A percentile compares a stretch with the other conserved stretches of the same genome.
phyloP scores from a whole-genome alignment of 179 eudicot species.

The Beta corolliflora region DNA sequence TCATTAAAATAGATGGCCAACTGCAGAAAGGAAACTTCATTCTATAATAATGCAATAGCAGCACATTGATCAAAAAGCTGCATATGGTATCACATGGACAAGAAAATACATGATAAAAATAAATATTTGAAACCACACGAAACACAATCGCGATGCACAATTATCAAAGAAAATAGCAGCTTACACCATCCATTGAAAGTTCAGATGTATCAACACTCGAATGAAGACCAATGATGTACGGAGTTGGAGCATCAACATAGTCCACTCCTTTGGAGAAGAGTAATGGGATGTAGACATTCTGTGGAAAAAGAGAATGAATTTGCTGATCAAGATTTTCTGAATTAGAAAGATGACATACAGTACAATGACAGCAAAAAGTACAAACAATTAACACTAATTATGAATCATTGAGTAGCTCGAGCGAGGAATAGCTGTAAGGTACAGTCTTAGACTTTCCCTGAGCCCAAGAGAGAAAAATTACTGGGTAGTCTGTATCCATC shows the following conservation, averaged over 20 bases:
- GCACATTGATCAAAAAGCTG: neutral
- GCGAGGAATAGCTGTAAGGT: too few species aligned
- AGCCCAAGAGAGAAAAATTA: too few species aligned
- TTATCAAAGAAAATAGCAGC: constrained; percentile 22
- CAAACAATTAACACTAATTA: too few species aligned
- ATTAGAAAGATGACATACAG: neutral
- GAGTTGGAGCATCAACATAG: constrained; percentile 95
- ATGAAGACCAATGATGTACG: constrained; percentile 94
- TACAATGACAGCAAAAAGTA: neutral
- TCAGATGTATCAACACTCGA: constrained; percentile 83
- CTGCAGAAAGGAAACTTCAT: neutral
- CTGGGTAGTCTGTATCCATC: too few species aligned
- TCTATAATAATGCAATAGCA: neutral
- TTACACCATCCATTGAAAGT: constrained; percentile 87
- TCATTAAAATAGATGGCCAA: neutral
- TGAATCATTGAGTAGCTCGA: too few species aligned
- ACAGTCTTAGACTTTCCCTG: too few species aligned
- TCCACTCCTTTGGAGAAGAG: constrained; percentile 94
- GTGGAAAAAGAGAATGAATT: constrained; percentile 36
- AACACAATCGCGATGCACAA: neutral
- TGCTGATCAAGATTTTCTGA: neutral
- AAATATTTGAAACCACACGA: neutral
- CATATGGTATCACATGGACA: neutral
- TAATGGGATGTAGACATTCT: constrained; percentile 95
- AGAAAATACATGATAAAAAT: neutral